Evolutionary conservation across 306 rosid genomes (phyloP).

Genomic region (Cyamopsis tetragonoloba): DNA sequence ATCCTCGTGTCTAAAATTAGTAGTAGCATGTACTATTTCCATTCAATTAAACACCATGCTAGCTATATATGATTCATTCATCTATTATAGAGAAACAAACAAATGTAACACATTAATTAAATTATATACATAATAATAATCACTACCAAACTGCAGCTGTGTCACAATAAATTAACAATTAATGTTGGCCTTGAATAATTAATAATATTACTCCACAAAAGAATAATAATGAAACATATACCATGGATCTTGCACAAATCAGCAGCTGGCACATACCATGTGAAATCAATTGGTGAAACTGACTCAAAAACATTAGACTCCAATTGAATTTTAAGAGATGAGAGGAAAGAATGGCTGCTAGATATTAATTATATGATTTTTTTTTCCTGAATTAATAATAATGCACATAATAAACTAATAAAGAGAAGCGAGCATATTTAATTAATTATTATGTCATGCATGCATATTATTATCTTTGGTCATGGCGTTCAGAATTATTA

Average conservation of each 20-base stretch:
- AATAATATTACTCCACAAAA: slow-evolving; percentile 32
- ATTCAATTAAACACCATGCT: too few relatives aligned
- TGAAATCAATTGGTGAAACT: slow-evolving; percentile 30
- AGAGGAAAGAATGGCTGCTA: slow-evolving; percentile 26
- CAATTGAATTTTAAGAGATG: slow-evolving; percentile 24
- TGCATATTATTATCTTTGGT: slow-evolving; percentile 27
- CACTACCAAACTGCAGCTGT: slow-evolving; percentile 19
- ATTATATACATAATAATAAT: slow-evolving; percentile 37
- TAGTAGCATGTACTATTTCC: too few relatives aligned
- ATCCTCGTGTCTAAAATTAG: too few relatives aligned
- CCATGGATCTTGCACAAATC: not conserved
- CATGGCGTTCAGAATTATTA: slow-evolving; percentile 39
- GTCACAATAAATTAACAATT: slow-evolving; percentile 8
- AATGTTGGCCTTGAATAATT: slow-evolving; percentile 16
- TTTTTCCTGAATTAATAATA: slow-evolving; percentile 6
- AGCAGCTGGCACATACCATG: slow-evolving; percentile 3
- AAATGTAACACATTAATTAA: slow-evolving; percentile 10
- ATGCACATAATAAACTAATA: not conserved
- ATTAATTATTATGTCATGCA: not conserved
- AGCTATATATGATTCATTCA: too few relatives aligned
- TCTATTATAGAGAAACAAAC: slow-evolving; percentile 11
- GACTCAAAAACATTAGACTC: slow-evolving; percentile 22
- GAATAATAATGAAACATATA: slow-evolving; percentile 38
- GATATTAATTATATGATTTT: not conserved
- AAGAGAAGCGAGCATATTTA: not conserved